Evolutionary conservation across 2,329 filamentous ascomycete species (phyloP).

Genomic region (Pseudogymnoascus sp.): DNA sequence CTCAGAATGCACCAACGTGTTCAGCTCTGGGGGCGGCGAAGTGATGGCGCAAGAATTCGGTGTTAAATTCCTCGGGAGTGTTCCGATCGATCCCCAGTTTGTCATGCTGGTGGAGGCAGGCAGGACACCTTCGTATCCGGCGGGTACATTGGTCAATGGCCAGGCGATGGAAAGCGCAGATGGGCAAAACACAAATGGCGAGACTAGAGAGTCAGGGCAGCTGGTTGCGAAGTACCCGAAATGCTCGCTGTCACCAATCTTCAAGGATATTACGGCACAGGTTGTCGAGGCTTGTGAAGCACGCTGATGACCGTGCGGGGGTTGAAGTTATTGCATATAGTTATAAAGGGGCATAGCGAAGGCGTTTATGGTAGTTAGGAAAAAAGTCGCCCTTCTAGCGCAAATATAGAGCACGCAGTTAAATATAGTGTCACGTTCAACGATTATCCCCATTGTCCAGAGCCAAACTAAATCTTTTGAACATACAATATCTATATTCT

Average conservation of each 20-base stretch:
- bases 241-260: slow-evolving; percentile 64
- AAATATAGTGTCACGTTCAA: background rate
- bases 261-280: slow-evolving; percentile 54
- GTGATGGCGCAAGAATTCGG: slow-evolving; percentile 82
- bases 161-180: slow-evolving; percentile 32
- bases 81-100: slow-evolving; percentile 92
- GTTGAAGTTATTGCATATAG: background rate
- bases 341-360: slow-evolving; percentile 4
- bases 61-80: slow-evolving; percentile 74
- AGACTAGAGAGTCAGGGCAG: slow-evolving; percentile 33
- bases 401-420: background rate
- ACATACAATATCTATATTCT: slow-evolving; percentile 10
- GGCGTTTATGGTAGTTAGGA: background rate
- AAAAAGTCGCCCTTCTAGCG: background rate
- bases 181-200: slow-evolving; percentile 24
- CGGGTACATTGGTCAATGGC: slow-evolving; percentile 57
- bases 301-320: background rate
- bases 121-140: slow-evolving; percentile 56
- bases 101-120: slow-evolving; percentile 77
- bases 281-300: slow-evolving; percentile 33
- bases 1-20: slow-evolving; percentile 85
- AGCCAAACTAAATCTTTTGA: background rate
- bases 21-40: slow-evolving; percentile 82
- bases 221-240: slow-evolving; percentile 65
- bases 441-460: background rate